phyloP scores from a whole-genome alignment of 2,329 filamentous ascomycete genomes.

The Elsinoe australis region DNA sequence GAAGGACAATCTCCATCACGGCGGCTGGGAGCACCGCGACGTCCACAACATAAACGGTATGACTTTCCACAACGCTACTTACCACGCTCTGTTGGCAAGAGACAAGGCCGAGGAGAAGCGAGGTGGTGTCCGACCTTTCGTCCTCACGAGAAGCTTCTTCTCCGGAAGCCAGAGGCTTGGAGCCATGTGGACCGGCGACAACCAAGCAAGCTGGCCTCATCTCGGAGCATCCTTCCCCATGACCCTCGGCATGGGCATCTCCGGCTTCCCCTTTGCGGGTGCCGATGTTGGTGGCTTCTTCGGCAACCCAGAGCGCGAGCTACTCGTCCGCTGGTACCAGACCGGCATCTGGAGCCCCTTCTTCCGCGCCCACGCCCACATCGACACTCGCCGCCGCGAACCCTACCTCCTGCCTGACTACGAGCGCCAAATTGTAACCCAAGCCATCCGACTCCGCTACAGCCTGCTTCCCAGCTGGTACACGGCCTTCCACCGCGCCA shows the following conservation, averaged over 20 bases:
- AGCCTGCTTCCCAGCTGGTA: slow-evolving; percentile 90
- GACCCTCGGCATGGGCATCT: slow-evolving; percentile 85
- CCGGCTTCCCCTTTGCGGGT: slow-evolving; percentile 87
- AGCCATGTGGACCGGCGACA: slow-evolving; percentile 99
- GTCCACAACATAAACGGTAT: slow-evolving; percentile 93
- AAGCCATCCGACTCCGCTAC: slow-evolving; percentile 82
- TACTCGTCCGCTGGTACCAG: slow-evolving; percentile 93
- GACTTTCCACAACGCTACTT: slow-evolving; percentile 92
- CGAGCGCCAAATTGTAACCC: slow-evolving; percentile 76
- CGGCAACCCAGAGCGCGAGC: slow-evolving; percentile 86
- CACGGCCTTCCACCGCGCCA: slow-evolving; percentile 88
- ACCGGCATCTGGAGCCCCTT: slow-evolving; percentile 95
- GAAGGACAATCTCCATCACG: slow-evolving; percentile 90
- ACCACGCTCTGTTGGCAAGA: slow-evolving; percentile 71
- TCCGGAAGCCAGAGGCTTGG: slow-evolving; percentile 81
- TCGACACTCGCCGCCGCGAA: slow-evolving; percentile 88
- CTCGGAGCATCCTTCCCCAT: slow-evolving; percentile 86
- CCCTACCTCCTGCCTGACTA: slow-evolving; percentile 82
- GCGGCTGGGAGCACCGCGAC: slow-evolving; percentile 92
- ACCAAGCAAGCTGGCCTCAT: slow-evolving; percentile 87
- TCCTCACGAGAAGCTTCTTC: slow-evolving; percentile 88
- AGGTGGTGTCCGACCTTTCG: slow-evolving; percentile 61
- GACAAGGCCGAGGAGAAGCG: slow-evolving; percentile 67
- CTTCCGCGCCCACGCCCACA: slow-evolving; percentile 95
- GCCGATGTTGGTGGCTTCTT: slow-evolving; percentile 98